Conservation (phyloP, 2,329 filamentous ascomycete species). For the Raffaelea deltoideospora region DNA sequence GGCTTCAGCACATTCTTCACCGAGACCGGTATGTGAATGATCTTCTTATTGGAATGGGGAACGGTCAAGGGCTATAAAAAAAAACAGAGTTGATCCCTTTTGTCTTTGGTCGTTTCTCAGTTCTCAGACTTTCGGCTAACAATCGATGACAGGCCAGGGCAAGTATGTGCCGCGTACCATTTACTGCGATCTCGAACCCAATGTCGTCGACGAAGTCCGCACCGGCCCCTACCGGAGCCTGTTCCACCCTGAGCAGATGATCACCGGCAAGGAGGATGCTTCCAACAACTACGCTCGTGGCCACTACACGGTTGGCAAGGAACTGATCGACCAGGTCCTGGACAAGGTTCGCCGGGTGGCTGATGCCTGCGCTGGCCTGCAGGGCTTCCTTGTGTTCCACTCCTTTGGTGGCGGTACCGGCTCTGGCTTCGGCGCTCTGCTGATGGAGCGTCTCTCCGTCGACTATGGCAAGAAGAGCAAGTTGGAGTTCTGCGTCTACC, state of each 20-base stretch:
- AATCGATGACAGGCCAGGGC: constrained; percentile 56
- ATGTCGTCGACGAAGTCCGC: constrained; percentile 98
- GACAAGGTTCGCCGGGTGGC: constrained; percentile 97
- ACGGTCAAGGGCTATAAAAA: no score
- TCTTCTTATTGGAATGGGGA: no score
- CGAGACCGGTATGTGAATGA: constrained; percentile 64
- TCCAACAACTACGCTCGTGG: constrained; percentile 99
- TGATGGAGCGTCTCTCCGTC: constrained; percentile 97
- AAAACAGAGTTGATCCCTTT: no score
- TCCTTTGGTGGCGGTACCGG: constrained; percentile 98
- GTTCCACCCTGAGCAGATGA: constrained; percentile 99
- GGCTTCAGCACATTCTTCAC: constrained; percentile 99
- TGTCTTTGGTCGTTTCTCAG: background rate
- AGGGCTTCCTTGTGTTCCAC: constrained; percentile 99
- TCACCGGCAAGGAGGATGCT: constrained; percentile 99
- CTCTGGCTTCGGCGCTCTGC: constrained; percentile 92
- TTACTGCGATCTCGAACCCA: constrained; percentile 99
- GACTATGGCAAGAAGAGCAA: constrained; percentile 99
- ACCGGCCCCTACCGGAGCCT: constrained; percentile 91
- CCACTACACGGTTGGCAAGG: constrained; percentile 99
- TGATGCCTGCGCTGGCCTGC: constrained; percentile 94
- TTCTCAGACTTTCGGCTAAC: background rate
- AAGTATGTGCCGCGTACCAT: constrained; percentile 99
- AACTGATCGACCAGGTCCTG: constrained; percentile 93
- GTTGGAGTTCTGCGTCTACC: constrained; percentile 99